Conservation (phyloP, 352 stramenopile genomes). For the Phytophthora lateralis region DNA sequence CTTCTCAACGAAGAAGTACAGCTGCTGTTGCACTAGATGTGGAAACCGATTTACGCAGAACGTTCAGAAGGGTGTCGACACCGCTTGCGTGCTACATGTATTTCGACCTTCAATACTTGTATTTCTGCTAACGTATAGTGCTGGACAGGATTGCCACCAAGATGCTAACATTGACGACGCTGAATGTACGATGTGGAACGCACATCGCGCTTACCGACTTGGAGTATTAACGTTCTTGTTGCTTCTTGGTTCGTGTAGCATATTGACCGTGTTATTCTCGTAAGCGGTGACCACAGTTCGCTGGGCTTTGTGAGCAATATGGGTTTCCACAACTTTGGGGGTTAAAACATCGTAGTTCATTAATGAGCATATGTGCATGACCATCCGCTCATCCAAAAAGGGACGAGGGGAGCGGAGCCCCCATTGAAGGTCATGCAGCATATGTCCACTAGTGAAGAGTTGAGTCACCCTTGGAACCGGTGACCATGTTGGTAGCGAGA, state of each 20-base stretch:
- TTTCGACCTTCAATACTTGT: too few species aligned
- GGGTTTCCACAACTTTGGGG: too few species aligned
- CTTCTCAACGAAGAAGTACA: slow-evolving; percentile 72
- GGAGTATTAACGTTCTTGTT: neutral
- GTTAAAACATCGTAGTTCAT: too few species aligned
- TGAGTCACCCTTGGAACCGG: too few species aligned
- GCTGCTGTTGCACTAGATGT: slow-evolving; percentile 56
- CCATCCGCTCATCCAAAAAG: too few species aligned
- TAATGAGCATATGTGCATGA: too few species aligned
- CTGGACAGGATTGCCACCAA: slow-evolving; percentile 70
- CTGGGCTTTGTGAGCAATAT: slow-evolving; percentile 65
- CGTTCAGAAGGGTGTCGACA: slow-evolving; percentile 81
- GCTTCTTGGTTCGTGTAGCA: neutral
- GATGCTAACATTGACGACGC: slow-evolving; percentile 60
- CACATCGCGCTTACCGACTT: neutral
- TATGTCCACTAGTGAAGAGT: too few species aligned
- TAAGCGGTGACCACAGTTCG: slow-evolving; percentile 67
- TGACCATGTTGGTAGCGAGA: too few species aligned
- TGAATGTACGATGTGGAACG: slow-evolving; percentile 40
- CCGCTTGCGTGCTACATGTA: slow-evolving; percentile 50
- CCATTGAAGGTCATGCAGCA: too few species aligned
- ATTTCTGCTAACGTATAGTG: neutral
- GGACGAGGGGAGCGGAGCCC: too few species aligned
- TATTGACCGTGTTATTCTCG: slow-evolving; percentile 4
- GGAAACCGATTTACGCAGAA: slow-evolving; percentile 59